Evolutionary conservation across 345 rosid genomes (phyloP).

Genomic region (Boechera stricta): DNA sequence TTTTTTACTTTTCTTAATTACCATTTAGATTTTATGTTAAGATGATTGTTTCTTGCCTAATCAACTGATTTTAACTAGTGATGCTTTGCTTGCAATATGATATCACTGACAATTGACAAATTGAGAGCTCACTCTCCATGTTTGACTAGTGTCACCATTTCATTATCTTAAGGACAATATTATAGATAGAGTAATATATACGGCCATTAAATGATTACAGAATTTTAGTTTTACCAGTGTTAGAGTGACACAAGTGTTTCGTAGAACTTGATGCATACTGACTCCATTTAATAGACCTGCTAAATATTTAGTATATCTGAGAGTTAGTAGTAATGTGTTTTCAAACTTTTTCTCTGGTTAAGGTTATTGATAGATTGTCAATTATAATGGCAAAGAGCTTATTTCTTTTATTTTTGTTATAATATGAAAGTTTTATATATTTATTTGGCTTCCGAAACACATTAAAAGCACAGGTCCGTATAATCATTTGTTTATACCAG

Average conservation of each 20-base stretch:
- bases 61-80: not conserved
- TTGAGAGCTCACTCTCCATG: constrained; percentile 26
- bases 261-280: not conserved
- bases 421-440: not conserved
- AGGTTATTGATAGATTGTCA: not conserved
- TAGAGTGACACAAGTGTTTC: not conserved
- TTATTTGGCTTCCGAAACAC: not conserved
- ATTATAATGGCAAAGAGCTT: not conserved
- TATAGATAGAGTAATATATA: not conserved
- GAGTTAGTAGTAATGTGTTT: constrained; percentile 3
- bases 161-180: not conserved
- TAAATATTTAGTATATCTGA: not conserved
- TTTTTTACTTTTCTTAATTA: not conserved
- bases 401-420: not conserved
- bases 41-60: not conserved
- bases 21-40: not conserved
- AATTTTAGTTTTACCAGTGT: not conserved
- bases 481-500: not conserved
- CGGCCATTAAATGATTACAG: not conserved
- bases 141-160: constrained; percentile 28
- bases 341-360: not conserved
- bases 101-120: not conserved
- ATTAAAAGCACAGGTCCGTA: not conserved
- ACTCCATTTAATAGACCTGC: not conserved
- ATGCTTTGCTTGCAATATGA: constrained; percentile 27